Base-by-base conservation (phyloP, 83 land plant species). In the Picea abies region DNA sequence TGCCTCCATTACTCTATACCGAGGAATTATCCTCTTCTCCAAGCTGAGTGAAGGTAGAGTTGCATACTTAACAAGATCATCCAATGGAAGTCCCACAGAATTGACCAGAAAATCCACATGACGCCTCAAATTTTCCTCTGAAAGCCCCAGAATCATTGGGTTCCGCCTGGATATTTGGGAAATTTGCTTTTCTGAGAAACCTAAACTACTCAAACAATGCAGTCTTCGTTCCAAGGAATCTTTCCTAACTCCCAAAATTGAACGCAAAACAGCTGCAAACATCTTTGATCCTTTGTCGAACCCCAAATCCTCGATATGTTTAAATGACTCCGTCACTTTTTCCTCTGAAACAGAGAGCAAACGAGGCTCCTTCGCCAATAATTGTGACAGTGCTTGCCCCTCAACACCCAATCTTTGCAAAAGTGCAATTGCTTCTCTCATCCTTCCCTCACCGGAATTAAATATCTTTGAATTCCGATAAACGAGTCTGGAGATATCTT, bases 21-120 rank as follows among this genome's bases (percentile, higher is more conserved):
- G 11, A 49, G 56, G 56, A 49, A 49, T 49, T 49, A 49, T 49
- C 56, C 56, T 49, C 12, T 10, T 49, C 56, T 49, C 56, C 56
- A 49, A 49, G 12, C 56, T 49, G 12, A 0, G 0, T 0, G 2
- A 2, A 0, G 10, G 1, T 3, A 49, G 0, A 49, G 0, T 1
- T 9, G 56, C 1, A 49, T 49, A 9, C 12, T 9, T 41, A 4
- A 41, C 47, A 5, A 41, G 7, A 41, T 41, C 47, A 41, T 1
- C 47, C 47, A 41, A 41, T 1, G 67, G 63, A 23, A 81, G 14
- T n/a, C 78, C 79, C 11, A 63, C 14, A 15, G 29, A 32, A 4
- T 82, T 73, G 26, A 84, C 60, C n/a, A 84, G 61, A 78, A 88
- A 88, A 2, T 88, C 77, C 3, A 80, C 39, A 1, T 52, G 69